Base-by-base conservation (phyloP, 371 early-diverging fungal species). In the Chytridium lagenaria region DNA sequence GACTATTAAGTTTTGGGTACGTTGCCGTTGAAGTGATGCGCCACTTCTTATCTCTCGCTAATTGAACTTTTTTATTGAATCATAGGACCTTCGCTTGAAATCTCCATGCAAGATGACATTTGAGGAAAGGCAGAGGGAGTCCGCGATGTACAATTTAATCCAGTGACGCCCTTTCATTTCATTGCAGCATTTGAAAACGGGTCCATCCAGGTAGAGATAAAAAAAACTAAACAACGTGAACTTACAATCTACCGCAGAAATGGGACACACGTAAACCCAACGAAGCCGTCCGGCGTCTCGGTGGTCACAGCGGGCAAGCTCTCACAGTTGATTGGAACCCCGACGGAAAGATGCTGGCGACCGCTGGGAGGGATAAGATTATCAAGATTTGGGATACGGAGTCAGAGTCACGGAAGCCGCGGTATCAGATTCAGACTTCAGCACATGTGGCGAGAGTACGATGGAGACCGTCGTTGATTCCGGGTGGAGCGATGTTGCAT, bases 171-270 rank as follows among this genome's bases (percentile, higher is more conserved):
- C 33, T 78, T 80, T 67, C 91, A 92, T 68, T 93, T 95, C 76
- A 91, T 88, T 2, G 94, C 96, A 23, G 94, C 91, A 0, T 94
- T 93, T 77, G 96, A 95, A 66, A 93, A 91, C 59, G 96, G 96
- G 19, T 90, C 86, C n/a, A 84, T 94, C 34, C 93, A 93, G 85
- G 90, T 87, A 12, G 3, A 34, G 15, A 52, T 10, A 52, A 50
- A 51, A 50, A 16, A 50, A 50, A 12, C 28, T 52, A 1, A 26
- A 51, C 50, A 26, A 3, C 34, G 50, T n/a, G n/a, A n/a, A 37
- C 30, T 23, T 15, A 2, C 33, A 16, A 19, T 61, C 22, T 19
- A 15, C 1, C 73, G 10, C 66, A 92, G 90, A 90, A 90, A 84
- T 93, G 94, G 93, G 94, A 94, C 74, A 85, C 93, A 66, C 86